Conservation (phyloP, 2,329 filamentous ascomycete genomes). For the Proliferodiscus dingleyae region DNA sequence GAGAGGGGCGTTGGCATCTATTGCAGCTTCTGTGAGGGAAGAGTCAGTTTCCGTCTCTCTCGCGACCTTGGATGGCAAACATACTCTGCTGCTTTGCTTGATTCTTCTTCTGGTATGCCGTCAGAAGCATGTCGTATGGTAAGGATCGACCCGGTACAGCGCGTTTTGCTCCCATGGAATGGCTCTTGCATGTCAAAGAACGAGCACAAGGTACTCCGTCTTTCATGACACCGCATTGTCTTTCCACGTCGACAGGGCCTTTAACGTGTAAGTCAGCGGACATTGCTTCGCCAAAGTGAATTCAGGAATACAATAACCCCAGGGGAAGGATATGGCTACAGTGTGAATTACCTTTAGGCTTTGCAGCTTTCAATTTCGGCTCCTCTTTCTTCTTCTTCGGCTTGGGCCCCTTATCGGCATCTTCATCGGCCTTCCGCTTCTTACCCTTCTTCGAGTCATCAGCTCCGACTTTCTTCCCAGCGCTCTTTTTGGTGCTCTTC, state of each 20-base stretch:
- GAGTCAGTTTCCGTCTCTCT: slow-evolving; percentile 17
- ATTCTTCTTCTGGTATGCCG: slow-evolving; percentile 93
- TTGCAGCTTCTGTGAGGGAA: slow-evolving; percentile 71
- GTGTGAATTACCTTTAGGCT: slow-evolving; percentile 63
- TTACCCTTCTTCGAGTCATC: slow-evolving; percentile 61
- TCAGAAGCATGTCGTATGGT: slow-evolving; percentile 87
- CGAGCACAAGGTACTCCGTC: slow-evolving; percentile 85
- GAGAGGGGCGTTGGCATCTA: slow-evolving; percentile 87
- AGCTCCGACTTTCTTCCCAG: slow-evolving; percentile 58
- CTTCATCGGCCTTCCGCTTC: slow-evolving; percentile 71
- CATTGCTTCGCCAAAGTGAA: background rate
- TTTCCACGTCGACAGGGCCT: slow-evolving; percentile 88
- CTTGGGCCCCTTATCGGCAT: slow-evolving; percentile 78
- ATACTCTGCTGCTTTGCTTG: slow-evolving; percentile 95
- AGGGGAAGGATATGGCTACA: background rate
- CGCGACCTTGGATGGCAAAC: slow-evolving; percentile 32
- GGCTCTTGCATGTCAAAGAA: slow-evolving; percentile 88
- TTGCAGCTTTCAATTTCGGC: slow-evolving; percentile 74
- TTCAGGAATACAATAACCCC: background rate
- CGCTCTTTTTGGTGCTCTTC: slow-evolving; percentile 54
- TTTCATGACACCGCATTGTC: slow-evolving; percentile 84
- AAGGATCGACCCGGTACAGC: slow-evolving; percentile 80
- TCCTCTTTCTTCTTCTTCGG: slow-evolving; percentile 95
- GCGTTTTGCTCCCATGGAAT: slow-evolving; percentile 91
- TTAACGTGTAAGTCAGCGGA: slow-evolving; percentile 6